Base-by-base conservation (phyloP, 352 stramenopile genomes). In the Pythium angustatum region DNA sequence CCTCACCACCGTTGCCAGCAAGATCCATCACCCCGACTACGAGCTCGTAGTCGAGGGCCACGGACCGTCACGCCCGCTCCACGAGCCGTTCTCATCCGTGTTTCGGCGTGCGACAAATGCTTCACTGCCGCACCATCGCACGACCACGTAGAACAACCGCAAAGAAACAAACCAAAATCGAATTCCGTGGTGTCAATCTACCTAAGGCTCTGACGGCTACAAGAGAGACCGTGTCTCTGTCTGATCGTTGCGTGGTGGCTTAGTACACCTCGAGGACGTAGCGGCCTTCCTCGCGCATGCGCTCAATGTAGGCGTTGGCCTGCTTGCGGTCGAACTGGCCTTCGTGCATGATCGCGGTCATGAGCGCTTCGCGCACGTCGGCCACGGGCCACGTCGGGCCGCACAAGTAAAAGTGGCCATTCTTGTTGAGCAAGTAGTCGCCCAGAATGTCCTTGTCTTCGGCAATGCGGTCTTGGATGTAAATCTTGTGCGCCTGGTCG, bases 401-500 rank as follows among this genome's bases (percentile, higher is more conserved):
- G 52, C 88, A 96, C 36, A 95, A 69, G 75, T 95, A 95, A 58
- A 94, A 94, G 75, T 93, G 82, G 33, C 79, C 88, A 60, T 90
- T 88, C 58, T 90, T 69, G 52, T 88, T 76, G 36, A 90, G 70
- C 63, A 96, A 59, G 55, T 81, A 75, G 65, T 94, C 83, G 52
- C 75, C 74, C 36, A 96, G 66, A 22, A 92, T 80, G 36, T 75
- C 71, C 68, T 87, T 87, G 73, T 95, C 83, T 69, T 96, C 83
- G 27, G 78, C 72, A 59, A 96, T 96, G 62, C 80, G 83, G 71
- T 95, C 83, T 70, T 96, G 88, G 69, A 96, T 92, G 75, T 96
- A 96, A 36, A 96, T 79, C 76, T 96, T 96, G 71, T 95, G 81
- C 36, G 80, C 76, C 73, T 96, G 88, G 71, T 96, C 88, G 49